Evolutionary conservation across 2,329 filamentous ascomycete species (phyloP), one percentile per base, ranked within the genome.

Genomic region (Drechslera avenae): DNA sequence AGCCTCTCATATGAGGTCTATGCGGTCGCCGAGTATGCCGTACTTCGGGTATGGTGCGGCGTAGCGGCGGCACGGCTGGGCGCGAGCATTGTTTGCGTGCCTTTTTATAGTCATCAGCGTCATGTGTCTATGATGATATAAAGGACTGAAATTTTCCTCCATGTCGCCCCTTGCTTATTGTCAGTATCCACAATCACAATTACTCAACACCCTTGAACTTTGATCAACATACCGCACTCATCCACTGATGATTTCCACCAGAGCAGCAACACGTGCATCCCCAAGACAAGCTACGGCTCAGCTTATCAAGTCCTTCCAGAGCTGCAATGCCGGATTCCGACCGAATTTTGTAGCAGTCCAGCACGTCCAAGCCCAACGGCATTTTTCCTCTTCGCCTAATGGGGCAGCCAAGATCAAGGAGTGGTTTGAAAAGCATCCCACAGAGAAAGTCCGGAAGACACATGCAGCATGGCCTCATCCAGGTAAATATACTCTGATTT

Each of bases 401-500:
- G 60, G 54, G 5, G 57, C 30, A 48, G 44, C 61, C 14, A 64
- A 55, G 32, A 72, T 76, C 36, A 76, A 74, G 39, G 77, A 80
- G 39, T 79, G 77, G 68, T 81, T 81, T 51, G 76, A 76, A 7
- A 63, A 73, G 16, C 73, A 73, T 17, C 73, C 79, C 33, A 73
- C 76, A 14, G 72, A 76, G 0, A 69, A 70, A 44, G 77, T 81
- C 55, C 68, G 72, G 34, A 75, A 71, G 32, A 81, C 78, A 0
- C 67, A 75, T 42, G 68, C 78, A 53, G 76, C 78, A 66, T 81
- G 79, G 79, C 67, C 72, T 5, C 79, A 81, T 65, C 79, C 78
- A 40, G 63, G 74, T 76, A 60, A 39, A 69, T 43, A 31, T 12
- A 17, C 7, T 31, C 17, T n/a, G 19, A 21, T 21, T 21, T 21